Base-by-base conservation (phyloP, 73 alveolate species). In the Blepharisma japonicum region DNA sequence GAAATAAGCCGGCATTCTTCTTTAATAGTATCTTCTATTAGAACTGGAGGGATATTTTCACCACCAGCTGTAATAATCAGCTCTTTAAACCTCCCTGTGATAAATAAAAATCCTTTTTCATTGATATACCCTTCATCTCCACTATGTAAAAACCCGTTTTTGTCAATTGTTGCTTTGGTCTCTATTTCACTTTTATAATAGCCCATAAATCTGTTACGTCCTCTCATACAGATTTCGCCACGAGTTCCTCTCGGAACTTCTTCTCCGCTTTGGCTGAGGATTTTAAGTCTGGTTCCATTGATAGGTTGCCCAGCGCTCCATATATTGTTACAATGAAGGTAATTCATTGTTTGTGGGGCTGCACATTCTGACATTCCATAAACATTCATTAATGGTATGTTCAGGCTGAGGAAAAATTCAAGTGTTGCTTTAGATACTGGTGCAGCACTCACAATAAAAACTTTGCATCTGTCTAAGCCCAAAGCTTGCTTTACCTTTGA, bases 141-240 rank as follows among this genome's bases (percentile, higher is more conserved):
- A 5, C 96, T 82, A 86, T 96, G 99, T 53, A 94, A 68, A 86
- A 87, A 96, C 20, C 98, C 97, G 49, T 96, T 87, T 6, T 83
- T 61, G 78, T 96, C 99, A 18, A 94, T 81, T 32, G 95, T 90
- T 71, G 92, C 91, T 7, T 91, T 71, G 1, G 98, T 94, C 47
- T 94, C 91, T 18, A 88, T 88, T 46, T 87, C 93, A 71, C 92
- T 89, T 77, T 92, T 92, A 81, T 86, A 94, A 78, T 96, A 96
- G 25, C 99, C 99, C 91, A 94, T 88, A 85, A 96, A 94, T 53
- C 82, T 92, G 53, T 90, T 82, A 71, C 95, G 85, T 6, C 99
- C 99, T 82, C 96, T 89, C 81, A 87, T 82, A 85, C 99, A 96
- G 23, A 96, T 86, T 86, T 96, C 99, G 7, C 99, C 99, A 61